These are phyloP conservation scores for Venturia pyrina DNA, from an alignment of 2,329 filamentous ascomycete species.

Conservation along the genomic window DNA sequence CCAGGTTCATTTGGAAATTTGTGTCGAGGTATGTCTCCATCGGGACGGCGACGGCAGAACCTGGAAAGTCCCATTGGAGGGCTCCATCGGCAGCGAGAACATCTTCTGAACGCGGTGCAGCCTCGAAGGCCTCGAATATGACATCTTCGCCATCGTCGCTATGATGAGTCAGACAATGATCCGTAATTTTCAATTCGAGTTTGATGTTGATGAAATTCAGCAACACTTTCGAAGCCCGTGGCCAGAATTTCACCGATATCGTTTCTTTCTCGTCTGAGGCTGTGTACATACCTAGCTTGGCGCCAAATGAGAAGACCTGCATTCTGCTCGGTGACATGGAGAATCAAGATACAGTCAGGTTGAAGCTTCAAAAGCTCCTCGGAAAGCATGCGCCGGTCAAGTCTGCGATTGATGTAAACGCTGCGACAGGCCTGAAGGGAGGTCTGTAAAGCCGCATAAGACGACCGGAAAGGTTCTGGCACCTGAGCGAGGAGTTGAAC, in stretches of 20 bases:
- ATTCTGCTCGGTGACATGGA: slow-evolving; percentile 41
- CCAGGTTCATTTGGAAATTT: slow-evolving; percentile 39
- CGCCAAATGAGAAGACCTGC: slow-evolving; percentile 35
- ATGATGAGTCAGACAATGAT: no score
- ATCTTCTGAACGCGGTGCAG: slow-evolving; percentile 42
- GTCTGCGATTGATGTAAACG: background rate
- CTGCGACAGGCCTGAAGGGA: background rate
- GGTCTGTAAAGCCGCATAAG: background rate
- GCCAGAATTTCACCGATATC: no score
- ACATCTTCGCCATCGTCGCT: slow-evolving; percentile 17
- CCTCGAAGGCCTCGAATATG: slow-evolving; percentile 53
- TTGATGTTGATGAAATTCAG: no score
- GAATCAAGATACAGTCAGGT: background rate
- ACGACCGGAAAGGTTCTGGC: background rate
- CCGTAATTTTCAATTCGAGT: no score
- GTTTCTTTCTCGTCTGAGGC: no score
- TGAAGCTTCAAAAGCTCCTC: background rate
- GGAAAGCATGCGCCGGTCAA: background rate
- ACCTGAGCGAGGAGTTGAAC: background rate
- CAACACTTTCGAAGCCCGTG: no score
- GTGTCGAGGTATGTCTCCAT: slow-evolving; percentile 26
- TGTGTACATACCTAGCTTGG: slow-evolving; percentile 19
- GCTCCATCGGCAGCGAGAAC: slow-evolving; percentile 43
- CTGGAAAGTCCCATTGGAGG: slow-evolving; percentile 52
- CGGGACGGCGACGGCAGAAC: slow-evolving; percentile 38